These are phyloP conservation scores for Waitea zeae DNA, from an alignment of 1,284 basidiomycete species.

Conservation along the genomic window DNA sequence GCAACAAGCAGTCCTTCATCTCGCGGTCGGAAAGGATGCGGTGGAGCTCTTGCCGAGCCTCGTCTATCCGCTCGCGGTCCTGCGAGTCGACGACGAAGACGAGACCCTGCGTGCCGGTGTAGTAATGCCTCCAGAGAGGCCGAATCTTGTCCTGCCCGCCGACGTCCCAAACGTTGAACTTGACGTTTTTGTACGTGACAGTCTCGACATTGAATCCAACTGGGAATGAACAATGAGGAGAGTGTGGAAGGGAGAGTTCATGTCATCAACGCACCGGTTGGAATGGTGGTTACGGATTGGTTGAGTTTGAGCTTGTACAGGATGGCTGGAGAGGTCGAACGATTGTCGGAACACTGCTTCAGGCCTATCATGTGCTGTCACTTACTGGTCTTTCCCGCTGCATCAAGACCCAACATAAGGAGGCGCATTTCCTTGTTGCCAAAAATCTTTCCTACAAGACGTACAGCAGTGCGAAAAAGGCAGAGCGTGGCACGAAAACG, in stretches of 20 bases:
- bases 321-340: slow-evolving; percentile 66
- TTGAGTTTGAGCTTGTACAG: slow-evolving; percentile 99
- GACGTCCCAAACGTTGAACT: slow-evolving; percentile 99
- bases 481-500: slow-evolving; percentile 1
- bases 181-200: slow-evolving; percentile 99
- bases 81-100: slow-evolving; percentile 90
- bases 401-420: slow-evolving; percentile 85
- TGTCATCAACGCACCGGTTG: slow-evolving; percentile 55
- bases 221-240: slow-evolving; percentile 13
- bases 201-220: slow-evolving; percentile 99
- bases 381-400: slow-evolving; percentile 88
- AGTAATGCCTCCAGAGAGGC: slow-evolving; percentile 96
- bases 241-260: slow-evolving; percentile 1
- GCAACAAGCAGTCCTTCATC: slow-evolving; percentile 93
- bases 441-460: slow-evolving; percentile 70
- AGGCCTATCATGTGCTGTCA: slow-evolving; percentile 3
- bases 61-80: slow-evolving; percentile 90
- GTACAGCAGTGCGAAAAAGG: slow-evolving; percentile 4
- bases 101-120: slow-evolving; percentile 98
- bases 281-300: slow-evolving; percentile 97
- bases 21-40: slow-evolving; percentile 94
- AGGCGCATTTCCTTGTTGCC: slow-evolving; percentile 99
- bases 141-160: slow-evolving; percentile 99
- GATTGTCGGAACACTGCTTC: slow-evolving; percentile 7
- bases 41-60: slow-evolving; percentile 92